Evolutionary conservation across 2,329 filamentous ascomycete genomes (phyloP).

Genomic region (Triangularia setosa): DNA sequence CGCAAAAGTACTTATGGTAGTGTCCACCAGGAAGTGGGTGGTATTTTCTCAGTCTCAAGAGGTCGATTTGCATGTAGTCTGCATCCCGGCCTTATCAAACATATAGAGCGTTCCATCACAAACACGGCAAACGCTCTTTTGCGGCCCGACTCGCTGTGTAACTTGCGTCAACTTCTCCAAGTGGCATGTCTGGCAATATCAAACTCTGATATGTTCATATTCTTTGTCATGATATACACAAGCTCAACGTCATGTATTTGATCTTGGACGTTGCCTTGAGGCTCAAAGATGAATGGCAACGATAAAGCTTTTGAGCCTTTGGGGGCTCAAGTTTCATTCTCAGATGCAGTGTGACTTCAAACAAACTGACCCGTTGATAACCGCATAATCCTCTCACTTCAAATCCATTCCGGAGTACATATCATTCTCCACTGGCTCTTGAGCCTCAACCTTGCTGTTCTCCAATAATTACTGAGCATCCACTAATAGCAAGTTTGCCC

Average conservation of each 20-base stretch:
- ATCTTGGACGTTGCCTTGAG: neutral
- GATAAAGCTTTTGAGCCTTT: neutral
- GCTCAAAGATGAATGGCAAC: neutral
- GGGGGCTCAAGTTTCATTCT: neutral
- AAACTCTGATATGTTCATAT: neutral
- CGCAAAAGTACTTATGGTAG: too few relatives aligned
- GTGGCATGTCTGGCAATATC: neutral
- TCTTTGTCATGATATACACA: neutral
- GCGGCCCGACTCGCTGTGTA: neutral
- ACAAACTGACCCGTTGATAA: neutral
- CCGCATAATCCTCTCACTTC: neutral
- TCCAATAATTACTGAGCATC: neutral
- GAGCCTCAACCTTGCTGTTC: neutral
- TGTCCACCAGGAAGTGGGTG: neutral
- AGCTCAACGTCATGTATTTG: neutral
- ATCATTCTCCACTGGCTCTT: neutral
- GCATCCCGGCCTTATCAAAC: neutral
- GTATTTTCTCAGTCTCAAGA: neutral
- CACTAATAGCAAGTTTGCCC: neutral
- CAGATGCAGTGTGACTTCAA: neutral
- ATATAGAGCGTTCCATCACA: neutral
- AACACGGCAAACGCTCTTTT: neutral
- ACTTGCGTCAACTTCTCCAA: neutral
- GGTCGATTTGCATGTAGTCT: neutral
- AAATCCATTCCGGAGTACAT: neutral